Base-by-base conservation (phyloP, 768 basidiomycete genomes). In the Rhodosporidiobolus odoratus region DNA sequence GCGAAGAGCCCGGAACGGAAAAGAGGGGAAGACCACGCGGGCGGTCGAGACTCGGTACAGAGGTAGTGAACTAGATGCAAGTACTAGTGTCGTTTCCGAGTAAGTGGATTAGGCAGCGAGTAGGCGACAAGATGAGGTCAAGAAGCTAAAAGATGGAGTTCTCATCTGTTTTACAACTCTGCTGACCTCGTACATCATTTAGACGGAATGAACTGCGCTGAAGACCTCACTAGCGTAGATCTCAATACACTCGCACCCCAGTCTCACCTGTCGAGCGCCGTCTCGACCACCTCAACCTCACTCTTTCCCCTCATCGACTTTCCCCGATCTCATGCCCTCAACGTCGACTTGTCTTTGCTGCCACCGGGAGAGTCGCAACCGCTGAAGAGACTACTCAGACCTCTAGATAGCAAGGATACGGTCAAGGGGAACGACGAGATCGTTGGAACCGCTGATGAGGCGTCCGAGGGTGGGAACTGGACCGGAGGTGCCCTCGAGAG, bases 371-470 rank as follows among this genome's bases (percentile, higher is more conserved):
- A 47, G 32, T 32, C 34, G 10, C 5, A 64, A 16, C 41, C 56
- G 10, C 52, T 76, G 13, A 58, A 59, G 13, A 58, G 69, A 32
- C 60, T 76, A 7, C 60, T 77, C 0, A 54, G 77, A 17, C 72
- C 75, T 2, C 65, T 77, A 37, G 72, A 75, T 58, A 57, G 65
- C n/a, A 66, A 63, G 27, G 66, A 77, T 61, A 66, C 58, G 15
- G 75, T 72, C 43, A 76, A 76, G 54, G 45, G 57, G 23, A 75
- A 75, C 35, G 65, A 73, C 15, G 71, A 74, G 56, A 35, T 77
- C 17, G 47, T 65, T 25, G 72, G 63, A 2, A 62, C 67, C 8
- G 59, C 35, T 2, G 66, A 61, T 0, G 60, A 30, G 8, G 61
- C 34, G 40, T 53, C 38, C 9, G 45, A 41, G 10, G 62, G 58